A percentile compares a stretch with the other conserved stretches of the same genome.
Conservation (phyloP, 2,329 filamentous ascomycete genomes). For the Metarhizium guizhouense region DNA sequence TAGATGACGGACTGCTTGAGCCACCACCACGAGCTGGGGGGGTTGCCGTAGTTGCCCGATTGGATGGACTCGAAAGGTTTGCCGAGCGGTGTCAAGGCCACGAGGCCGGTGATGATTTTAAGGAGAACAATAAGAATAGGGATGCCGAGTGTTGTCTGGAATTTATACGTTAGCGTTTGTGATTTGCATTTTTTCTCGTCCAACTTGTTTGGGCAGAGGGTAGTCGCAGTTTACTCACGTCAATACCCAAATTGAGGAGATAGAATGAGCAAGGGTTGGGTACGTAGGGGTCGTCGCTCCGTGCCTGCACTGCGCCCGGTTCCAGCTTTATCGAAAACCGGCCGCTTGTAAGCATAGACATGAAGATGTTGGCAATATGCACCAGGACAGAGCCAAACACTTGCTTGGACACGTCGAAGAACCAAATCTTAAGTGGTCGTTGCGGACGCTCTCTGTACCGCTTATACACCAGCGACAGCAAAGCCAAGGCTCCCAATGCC, state of each 20-base stretch:
- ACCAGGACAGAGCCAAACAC: conserved; percentile 88
- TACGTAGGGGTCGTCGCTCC: conserved; percentile 46
- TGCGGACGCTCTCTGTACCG: conserved; percentile 87
- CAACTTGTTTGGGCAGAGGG: too few species aligned
- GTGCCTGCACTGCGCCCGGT: conserved; percentile 31
- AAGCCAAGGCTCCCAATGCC: conserved; percentile 72
- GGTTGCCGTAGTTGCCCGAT: conserved; percentile 83
- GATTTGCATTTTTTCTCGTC: background rate
- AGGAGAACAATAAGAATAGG: conserved; percentile 88
- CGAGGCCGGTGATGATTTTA: conserved; percentile 62
- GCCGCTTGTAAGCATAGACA: conserved; percentile 91
- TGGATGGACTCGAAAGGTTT: conserved; percentile 79
- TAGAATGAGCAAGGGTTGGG: conserved; percentile 98
- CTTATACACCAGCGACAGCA: conserved; percentile 86
- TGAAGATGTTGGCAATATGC: conserved; percentile 86
- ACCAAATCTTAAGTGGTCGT: conserved; percentile 91
- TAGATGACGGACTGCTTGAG: conserved; percentile 94
- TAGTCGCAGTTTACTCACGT: conserved; percentile 53
- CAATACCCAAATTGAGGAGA: conserved; percentile 84
- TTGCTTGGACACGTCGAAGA: conserved; percentile 95
- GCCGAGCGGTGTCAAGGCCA: conserved; percentile 68
- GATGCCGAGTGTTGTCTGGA: conserved; percentile 84
- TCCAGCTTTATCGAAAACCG: conserved; percentile 61
- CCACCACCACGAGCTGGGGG: conserved; percentile 82
- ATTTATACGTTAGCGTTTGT: background rate